Evolutionary conservation across 140 eudicot species (phyloP), one percentile per base, ranked within the genome.

Genomic region (Anethum foeniculum): DNA sequence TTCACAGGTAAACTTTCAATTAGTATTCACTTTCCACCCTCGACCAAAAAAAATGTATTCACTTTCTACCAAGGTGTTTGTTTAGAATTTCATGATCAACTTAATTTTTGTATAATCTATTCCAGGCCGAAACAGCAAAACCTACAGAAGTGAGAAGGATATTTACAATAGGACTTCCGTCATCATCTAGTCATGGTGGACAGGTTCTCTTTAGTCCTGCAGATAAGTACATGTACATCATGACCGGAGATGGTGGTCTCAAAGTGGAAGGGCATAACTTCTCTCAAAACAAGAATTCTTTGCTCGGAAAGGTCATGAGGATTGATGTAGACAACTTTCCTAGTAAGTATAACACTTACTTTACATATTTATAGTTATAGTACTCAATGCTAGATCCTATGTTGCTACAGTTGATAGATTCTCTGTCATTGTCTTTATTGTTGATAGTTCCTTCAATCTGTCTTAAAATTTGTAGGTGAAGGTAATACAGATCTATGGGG

Each of bases 201-300:
- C 97, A 90, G 82, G 89, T 90, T 78, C 92, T 92, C n/a, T 92
- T 94, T 67, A 91, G 97, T 23, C 98, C 98, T 9, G 81, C 79
- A 27, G 97, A 92, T 67, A 93, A 96, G 30, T 87, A 92, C 82
- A 69, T 94, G 39, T 94, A 94, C 80, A 39, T 94, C 27, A 94
- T 92, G 97, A 75, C 90, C 89, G 98, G 97, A 82, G 98, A 94
- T 69, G 97, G 97, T 82, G 97, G 96, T 64, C 84, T 91, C 56
- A 88, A 80, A 82, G 86, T 79, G 19, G 94, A 87, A 76, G 96
- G 95, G 60, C 89, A 76, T 25, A 80, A 87, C 74, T 94, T 94
- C 76, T 87, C 98, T 44, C 98, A 94, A 82, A 94, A 92, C 77
- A 94, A 94, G 81, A 94, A 92, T 83, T 92, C 97, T 6, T 84